These are phyloP conservation scores for Phoma herbarum DNA, from an alignment of 2,329 filamentous ascomycete genomes.

Conservation along the genomic window DNA sequence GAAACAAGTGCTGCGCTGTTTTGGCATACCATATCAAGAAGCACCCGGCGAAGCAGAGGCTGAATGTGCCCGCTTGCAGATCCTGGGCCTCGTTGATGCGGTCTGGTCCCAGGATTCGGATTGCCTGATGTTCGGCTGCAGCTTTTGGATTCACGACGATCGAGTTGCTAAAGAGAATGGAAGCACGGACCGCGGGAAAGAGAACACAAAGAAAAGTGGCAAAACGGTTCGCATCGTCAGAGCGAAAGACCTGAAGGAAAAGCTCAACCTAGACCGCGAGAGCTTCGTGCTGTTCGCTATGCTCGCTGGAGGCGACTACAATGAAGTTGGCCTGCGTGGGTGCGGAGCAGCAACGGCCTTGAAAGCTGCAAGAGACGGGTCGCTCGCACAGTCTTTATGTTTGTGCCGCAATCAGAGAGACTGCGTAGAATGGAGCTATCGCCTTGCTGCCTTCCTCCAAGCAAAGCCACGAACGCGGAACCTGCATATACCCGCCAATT, in stretches of 20 bases:
- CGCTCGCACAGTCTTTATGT: conserved; percentile 43
- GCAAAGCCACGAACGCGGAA: conserved; percentile 5
- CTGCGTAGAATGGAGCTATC: conserved; percentile 38
- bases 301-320: conserved; percentile 55
- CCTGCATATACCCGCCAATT: conserved; percentile 27
- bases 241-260: conserved; percentile 37
- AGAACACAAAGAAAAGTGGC: conserved; percentile 44
- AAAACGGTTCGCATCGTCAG: conserved; percentile 46
- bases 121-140: conserved; percentile 59
- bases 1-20: conserved; percentile 49
- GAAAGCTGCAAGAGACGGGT: conserved; percentile 34
- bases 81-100: conserved; percentile 57
- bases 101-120: conserved; percentile 61
- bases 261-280: conserved; percentile 46
- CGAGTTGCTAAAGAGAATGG: conserved; percentile 37
- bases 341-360: conserved; percentile 49
- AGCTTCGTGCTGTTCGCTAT: conserved; percentile 54
- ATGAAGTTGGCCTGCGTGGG: conserved; percentile 45
- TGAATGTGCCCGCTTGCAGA: conserved; percentile 58
- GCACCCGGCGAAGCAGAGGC: conserved; percentile 60
- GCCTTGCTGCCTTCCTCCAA: conserved; percentile 29
- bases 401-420: conserved; percentile 30
- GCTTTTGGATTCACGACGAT: conserved; percentile 52
- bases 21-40: conserved; percentile 55
- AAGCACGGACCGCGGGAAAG: conserved; percentile 32